Evolutionary conservation across 108 stramenopile genomes (phyloP).

Genomic region (Cyclotella cryptica): DNA sequence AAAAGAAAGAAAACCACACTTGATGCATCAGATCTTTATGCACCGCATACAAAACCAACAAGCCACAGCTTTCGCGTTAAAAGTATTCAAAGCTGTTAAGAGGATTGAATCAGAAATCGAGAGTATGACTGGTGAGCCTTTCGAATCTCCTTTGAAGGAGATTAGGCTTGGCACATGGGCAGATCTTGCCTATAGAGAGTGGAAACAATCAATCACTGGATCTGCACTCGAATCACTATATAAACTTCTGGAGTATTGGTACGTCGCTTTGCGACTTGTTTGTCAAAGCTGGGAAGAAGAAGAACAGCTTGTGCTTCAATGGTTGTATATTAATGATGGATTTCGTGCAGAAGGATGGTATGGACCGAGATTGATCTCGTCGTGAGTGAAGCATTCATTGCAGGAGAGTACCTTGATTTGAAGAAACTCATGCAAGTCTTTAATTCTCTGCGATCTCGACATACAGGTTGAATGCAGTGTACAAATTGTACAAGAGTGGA

Average conservation of each 20-base stretch:
- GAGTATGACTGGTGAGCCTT: slow-evolving; percentile 6
- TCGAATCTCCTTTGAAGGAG: slow-evolving; percentile 44
- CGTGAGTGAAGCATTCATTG: slow-evolving; percentile 22
- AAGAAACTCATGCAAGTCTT: background rate
- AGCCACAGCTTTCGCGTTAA: slow-evolving; percentile 45
- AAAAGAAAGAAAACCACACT: background rate
- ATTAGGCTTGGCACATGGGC: slow-evolving; percentile 46
- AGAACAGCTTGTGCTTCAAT: slow-evolving; percentile 41
- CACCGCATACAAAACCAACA: slow-evolving; percentile 31
- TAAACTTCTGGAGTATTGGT: slow-evolving; percentile 47
- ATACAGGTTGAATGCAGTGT: slow-evolving; percentile 8
- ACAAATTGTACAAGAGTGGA: background rate
- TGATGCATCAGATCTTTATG: slow-evolving; percentile 58
- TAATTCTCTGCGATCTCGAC: background rate
- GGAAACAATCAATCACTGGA: background rate
- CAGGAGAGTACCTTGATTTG: background rate
- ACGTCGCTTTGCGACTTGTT: slow-evolving; percentile 50
- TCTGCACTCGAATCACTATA: slow-evolving; percentile 17
- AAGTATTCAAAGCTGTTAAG: slow-evolving; percentile 40
- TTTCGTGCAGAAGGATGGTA: slow-evolving; percentile 36
- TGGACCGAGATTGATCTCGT: slow-evolving; percentile 13
- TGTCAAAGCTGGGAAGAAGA: slow-evolving; percentile 61
- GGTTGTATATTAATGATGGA: slow-evolving; percentile 36
- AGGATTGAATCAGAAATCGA: slow-evolving; percentile 33
- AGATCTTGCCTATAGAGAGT: slow-evolving; percentile 39